Conservation (phyloP, 768 basidiomycete species). For the Phaffia tasmanica region DNA sequence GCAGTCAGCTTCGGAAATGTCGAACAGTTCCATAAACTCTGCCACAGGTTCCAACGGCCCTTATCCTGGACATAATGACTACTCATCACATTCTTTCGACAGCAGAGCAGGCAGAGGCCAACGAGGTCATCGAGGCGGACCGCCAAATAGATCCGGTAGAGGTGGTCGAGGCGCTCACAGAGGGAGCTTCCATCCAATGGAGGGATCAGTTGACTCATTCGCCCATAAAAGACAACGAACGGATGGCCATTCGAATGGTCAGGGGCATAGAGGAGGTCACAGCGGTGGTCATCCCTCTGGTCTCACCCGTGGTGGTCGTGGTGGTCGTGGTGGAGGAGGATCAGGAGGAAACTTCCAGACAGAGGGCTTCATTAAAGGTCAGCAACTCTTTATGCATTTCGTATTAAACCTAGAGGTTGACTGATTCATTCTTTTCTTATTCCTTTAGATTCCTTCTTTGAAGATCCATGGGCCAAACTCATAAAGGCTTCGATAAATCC, state of each 20-base stretch:
- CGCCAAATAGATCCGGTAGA: background rate
- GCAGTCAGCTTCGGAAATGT: too few relatives aligned
- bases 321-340: slow-evolving; percentile 5
- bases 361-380: slow-evolving; percentile 20
- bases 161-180: background rate
- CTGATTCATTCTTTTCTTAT: background rate
- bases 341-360: background rate
- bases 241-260: too few relatives aligned
- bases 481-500: background rate
- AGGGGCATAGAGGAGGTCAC: slow-evolving; percentile 4
- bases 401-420: background rate
- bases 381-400: background rate
- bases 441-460: slow-evolving; percentile 13
- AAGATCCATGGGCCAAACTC: slow-evolving; percentile 18
- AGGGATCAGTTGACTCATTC: background rate
- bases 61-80: too few relatives aligned
- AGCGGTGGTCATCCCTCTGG: background rate
- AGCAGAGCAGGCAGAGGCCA: background rate
- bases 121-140: slow-evolving; percentile 2
- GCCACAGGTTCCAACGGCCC: too few relatives aligned
- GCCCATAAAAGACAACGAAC: background rate
- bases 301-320: background rate
- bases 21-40: too few relatives aligned
- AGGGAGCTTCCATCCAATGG: background rate
- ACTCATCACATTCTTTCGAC: background rate